Evolutionary conservation across 2,329 filamentous ascomycete genomes (phyloP).

Genomic region (Aspergillus amoenus): DNA sequence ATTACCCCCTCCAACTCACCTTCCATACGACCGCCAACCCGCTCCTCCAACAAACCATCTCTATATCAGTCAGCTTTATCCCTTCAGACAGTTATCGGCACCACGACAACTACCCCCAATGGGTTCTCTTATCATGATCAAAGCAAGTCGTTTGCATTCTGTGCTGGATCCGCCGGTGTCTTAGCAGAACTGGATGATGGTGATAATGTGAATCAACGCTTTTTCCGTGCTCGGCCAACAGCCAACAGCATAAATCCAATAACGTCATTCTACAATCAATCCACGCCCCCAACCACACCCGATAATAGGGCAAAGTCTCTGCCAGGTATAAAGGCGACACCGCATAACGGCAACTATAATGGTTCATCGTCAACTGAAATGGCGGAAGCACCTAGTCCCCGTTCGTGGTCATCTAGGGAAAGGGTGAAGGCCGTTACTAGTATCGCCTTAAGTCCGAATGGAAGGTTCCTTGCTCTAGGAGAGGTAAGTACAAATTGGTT

Average conservation of each 20-base stretch:
- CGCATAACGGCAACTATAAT: constrained; percentile 42
- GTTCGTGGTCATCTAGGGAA: constrained; percentile 84
- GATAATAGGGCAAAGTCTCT: constrained; percentile 60
- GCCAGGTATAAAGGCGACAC: constrained; percentile 52
- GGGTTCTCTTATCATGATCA: constrained; percentile 80
- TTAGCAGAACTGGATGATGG: constrained; percentile 75
- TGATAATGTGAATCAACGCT: constrained; percentile 68
- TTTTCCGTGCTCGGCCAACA: constrained; percentile 80
- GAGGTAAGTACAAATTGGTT: constrained; percentile 55
- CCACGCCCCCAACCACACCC: constrained; percentile 57
- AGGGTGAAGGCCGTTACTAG: constrained; percentile 93
- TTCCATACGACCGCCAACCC: constrained; percentile 60
- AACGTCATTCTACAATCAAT: constrained; percentile 54
- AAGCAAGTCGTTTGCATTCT: constrained; percentile 75
- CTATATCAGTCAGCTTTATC: constrained; percentile 56
- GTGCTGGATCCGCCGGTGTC: constrained; percentile 90
- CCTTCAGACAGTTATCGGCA: constrained; percentile 83
- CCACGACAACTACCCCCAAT: constrained; percentile 79
- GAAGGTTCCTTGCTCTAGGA: constrained; percentile 83
- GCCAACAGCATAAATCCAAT: constrained; percentile 65
- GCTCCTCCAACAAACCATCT: constrained; percentile 59
- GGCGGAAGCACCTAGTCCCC: constrained; percentile 61
- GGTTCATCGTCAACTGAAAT: constrained; percentile 52
- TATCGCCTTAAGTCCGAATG: constrained; percentile 82
- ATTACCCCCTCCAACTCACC: constrained; percentile 77